Evolutionary conservation across 176 grass and related monocot genomes (phyloP).

Genomic region (Ensete ventricosum): DNA sequence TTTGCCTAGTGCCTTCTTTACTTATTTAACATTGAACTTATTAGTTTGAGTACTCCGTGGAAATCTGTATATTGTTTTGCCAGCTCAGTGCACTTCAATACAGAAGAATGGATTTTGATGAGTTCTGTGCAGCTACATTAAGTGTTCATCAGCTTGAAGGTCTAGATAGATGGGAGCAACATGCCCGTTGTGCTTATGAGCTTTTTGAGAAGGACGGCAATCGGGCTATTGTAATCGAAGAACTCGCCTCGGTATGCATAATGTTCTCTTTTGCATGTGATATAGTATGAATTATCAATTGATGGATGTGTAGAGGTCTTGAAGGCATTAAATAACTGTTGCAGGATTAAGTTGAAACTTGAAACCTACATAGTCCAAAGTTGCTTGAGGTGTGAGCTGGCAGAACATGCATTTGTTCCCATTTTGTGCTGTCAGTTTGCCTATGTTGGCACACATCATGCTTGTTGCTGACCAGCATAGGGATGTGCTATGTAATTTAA

Average conservation of each 20-base stretch:
- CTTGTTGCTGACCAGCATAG: too few species aligned
- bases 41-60: not conserved
- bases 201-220: constrained; percentile 78
- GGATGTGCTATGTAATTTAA: too few species aligned
- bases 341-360: not conserved
- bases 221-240: constrained; percentile 69
- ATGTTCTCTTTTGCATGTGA: not conserved
- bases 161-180: constrained; percentile 83
- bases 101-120: constrained; percentile 81
- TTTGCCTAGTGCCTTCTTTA: constrained; percentile 1
- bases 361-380: not conserved
- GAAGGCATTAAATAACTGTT: too few species aligned
- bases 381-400: not conserved
- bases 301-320: not conserved
- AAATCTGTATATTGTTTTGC: constrained; percentile 5
- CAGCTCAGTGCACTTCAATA: constrained; percentile 72
- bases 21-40: constrained; percentile 6
- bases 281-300: not conserved
- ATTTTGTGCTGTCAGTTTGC: not conserved
- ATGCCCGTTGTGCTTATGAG: constrained; percentile 64
- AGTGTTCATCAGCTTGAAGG: constrained; percentile 81
- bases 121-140: constrained; percentile 65
- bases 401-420: not conserved
- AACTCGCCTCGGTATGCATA: constrained; percentile 57
- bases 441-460: too few species aligned